A percentile compares a stretch with the other conserved stretches of the same genome.
Conservation (phyloP, 2,329 filamentous ascomycete genomes). For the Penicillium italicum region DNA sequence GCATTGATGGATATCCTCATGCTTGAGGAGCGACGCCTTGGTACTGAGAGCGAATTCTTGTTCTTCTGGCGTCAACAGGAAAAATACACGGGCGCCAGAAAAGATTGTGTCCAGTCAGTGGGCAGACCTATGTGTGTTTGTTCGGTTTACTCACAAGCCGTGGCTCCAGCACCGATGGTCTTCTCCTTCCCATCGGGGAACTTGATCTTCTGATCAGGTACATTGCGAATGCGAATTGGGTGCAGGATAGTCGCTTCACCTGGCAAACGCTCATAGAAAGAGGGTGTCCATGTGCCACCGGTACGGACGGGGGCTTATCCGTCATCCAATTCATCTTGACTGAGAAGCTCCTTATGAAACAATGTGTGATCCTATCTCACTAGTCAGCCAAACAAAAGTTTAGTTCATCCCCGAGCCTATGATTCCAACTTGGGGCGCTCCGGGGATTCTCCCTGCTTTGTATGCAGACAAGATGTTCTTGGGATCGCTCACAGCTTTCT, state of each 20-base stretch:
- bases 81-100: conserved; percentile 10
- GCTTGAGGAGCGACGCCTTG: conserved; percentile 4
- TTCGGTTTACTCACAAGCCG: conserved; percentile 5
- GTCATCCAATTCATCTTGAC: conserved; percentile 3
- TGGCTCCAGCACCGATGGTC: conserved; percentile 4
- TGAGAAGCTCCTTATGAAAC: conserved; percentile 5
- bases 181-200: conserved; percentile 10
- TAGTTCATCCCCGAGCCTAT: background rate
- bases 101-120: background rate
- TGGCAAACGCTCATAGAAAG: conserved; percentile 9
- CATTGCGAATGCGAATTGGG: conserved; percentile 7
- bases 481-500: conserved; percentile 11
- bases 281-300: conserved; percentile 13
- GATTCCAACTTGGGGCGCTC: conserved; percentile 8
- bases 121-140: background rate
- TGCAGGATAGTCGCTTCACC: conserved; percentile 12
- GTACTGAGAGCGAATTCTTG: conserved; percentile 13
- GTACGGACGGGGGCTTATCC: conserved; percentile 10
- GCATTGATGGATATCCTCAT: conserved; percentile 9
- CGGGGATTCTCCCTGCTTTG: conserved; percentile 9
- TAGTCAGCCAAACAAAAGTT: background rate
- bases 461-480: conserved; percentile 10
- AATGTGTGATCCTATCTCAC: conserved; percentile 7
- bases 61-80: conserved; percentile 4
- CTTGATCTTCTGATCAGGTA: conserved; percentile 11